Evolutionary conservation across 1,139 yeast genomes (phyloP), one percentile per base, ranked within the genome.

Genomic region (Taphrina wiesneri): DNA sequence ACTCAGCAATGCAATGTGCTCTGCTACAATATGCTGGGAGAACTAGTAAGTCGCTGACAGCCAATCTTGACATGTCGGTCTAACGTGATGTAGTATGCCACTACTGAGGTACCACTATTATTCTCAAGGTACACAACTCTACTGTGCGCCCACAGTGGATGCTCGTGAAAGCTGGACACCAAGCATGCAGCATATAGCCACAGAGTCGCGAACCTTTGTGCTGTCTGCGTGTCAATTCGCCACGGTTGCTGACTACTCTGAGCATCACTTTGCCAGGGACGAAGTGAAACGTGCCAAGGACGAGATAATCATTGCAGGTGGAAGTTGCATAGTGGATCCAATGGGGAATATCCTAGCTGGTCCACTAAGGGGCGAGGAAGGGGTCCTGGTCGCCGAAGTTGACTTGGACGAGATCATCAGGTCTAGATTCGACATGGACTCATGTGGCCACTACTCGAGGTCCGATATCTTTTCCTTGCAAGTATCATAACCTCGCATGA

Each of bases 271-370:
- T 15, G 56, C 56, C 36, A 47, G 34, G 5, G 54, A 47, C 6
- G 49, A 36, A 13, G 49, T 45, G n/a, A 45, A 45, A 21, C 25
- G 47, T 9, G 47, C 25, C 13, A 39, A 34, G 3, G 60, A 36
- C 17, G 34, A 28, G 19, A 26, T 47, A 15, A 26, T 59, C 28
- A 47, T 49, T 26, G 63, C 63, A 3, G 63, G 63, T 1, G 63
- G 63, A n/a, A 47, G 56, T 34, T 59, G 56, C 49, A 59, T 59
- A 26, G 46, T 59, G 39, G 30, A 28, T 32, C 63, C 63, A 19
- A 25, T 59, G 34, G 63, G 63, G 2, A 36, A 59, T 17, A n/a
- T 59, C 13, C 28, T 59, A 5, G 63, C 63, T 15, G 63, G 63
- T 0, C 63, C 63, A 9, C 34, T 47, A 28, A 39, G 63, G 17